Conservation (phyloP, 495 filamentous ascomycete species). For the Platismatia glauca region DNA sequence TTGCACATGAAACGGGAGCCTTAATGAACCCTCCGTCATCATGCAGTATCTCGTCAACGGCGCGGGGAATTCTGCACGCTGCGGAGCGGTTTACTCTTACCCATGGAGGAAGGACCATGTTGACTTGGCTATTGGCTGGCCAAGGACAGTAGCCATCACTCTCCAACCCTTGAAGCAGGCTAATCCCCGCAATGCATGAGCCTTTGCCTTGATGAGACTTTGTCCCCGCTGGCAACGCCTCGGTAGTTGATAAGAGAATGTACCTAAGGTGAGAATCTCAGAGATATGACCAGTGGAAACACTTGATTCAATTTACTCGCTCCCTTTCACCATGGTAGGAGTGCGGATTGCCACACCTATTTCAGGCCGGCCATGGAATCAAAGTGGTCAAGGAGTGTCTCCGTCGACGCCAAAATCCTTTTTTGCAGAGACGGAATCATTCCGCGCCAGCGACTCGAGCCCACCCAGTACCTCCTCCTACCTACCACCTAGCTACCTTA, state of each 20-base stretch:
- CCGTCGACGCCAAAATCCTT: too few species aligned
- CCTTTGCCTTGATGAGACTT: background rate
- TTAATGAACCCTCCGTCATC: constrained; percentile 2
- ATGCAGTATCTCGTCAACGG: background rate
- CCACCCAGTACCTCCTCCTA: too few species aligned
- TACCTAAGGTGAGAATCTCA: too few species aligned
- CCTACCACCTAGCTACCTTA: too few species aligned
- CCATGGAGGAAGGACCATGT: background rate
- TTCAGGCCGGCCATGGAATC: too few species aligned
- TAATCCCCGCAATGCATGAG: background rate
- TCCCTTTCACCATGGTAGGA: background rate
- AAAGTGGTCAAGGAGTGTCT: too few species aligned
- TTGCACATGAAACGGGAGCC: background rate
- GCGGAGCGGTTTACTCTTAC: background rate
- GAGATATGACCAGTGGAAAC: too few species aligned
- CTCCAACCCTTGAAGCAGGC: background rate
- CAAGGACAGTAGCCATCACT: background rate
- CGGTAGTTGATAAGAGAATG: background rate
- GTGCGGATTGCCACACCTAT: background rate
- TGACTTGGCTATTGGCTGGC: background rate
- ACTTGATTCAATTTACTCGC: too few species aligned
- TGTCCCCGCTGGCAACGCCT: background rate
- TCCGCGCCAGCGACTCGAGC: too few species aligned
- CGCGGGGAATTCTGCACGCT: constrained; percentile 2
- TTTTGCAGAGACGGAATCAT: background rate